These are phyloP conservation scores for Mucor ambiguus DNA, from an alignment of 371 early-diverging fungal species.

Conservation along the genomic window DNA sequence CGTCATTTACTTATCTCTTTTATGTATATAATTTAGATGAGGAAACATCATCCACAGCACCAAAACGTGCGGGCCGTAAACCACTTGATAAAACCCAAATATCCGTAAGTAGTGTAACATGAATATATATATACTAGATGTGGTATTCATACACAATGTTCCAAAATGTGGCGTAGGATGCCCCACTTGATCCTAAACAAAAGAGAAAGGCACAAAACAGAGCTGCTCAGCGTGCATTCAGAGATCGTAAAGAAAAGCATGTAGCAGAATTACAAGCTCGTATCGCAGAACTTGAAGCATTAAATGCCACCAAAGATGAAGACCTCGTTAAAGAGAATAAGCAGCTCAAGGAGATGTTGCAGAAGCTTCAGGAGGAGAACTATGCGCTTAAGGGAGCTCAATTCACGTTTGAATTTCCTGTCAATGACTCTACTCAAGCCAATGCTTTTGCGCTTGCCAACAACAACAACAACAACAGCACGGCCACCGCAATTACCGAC, in stretches of 20 bases:
- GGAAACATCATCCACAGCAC: conserved; percentile 18
- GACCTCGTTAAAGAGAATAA: conserved; percentile 36
- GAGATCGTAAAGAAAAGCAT: conserved; percentile 75
- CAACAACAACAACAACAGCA: not conserved
- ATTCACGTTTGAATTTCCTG: conserved; percentile 50
- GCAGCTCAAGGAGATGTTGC: conserved; percentile 32
- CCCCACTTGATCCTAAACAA: conserved; percentile 44
- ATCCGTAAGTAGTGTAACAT: conserved; percentile 25
- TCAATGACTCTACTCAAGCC: conserved; percentile 3
- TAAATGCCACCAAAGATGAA: conserved; percentile 28
- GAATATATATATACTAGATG: not conserved
- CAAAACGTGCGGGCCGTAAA: conserved; percentile 44
- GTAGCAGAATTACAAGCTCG: conserved; percentile 64
- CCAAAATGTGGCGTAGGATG: conserved; percentile 12
- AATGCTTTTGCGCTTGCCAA: not conserved
- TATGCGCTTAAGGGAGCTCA: conserved; percentile 44
- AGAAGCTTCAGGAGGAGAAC: conserved; percentile 43
- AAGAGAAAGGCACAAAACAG: conserved; percentile 81
- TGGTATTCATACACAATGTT: not conserved
- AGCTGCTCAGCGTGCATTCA: conserved; percentile 79
- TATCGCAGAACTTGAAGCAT: conserved; percentile 64
- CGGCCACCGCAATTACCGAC: not conserved
- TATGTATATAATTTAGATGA: conserved; percentile 14
- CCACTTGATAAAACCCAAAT: conserved; percentile 35
- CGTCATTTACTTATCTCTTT: not conserved